Evolutionary conservation across 108 stramenopile genomes (phyloP).

Genomic region (Stephanodiscus triporus): DNA sequence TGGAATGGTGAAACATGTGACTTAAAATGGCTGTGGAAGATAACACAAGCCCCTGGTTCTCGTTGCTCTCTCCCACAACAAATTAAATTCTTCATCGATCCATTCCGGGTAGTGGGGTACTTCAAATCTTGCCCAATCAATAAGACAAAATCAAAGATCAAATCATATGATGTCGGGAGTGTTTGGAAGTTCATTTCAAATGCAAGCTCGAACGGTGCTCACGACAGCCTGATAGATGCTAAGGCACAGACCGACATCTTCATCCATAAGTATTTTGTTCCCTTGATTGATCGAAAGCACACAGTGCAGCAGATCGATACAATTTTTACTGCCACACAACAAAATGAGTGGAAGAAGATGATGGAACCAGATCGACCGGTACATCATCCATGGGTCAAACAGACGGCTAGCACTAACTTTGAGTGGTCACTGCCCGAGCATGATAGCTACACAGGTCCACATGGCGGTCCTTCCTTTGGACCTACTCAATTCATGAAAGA

Average conservation of each 20-base stretch:
- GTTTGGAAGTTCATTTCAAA: not conserved
- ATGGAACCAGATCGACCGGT: slow-evolving; percentile 15
- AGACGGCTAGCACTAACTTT: not conserved
- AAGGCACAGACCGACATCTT: slow-evolving; percentile 13
- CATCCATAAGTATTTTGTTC: slow-evolving; percentile 6
- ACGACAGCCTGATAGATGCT: slow-evolving; percentile 15
- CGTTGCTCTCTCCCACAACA: slow-evolving; percentile 2
- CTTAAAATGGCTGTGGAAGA: slow-evolving; percentile 27
- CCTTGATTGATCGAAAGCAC: slow-evolving; percentile 8
- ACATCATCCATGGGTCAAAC: slow-evolving; percentile 20
- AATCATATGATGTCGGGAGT: not conserved
- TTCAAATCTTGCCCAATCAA: slow-evolving; percentile 14
- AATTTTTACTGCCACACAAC: slow-evolving; percentile 14
- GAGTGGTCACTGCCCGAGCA: slow-evolving; percentile 3
- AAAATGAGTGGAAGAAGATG: slow-evolving; percentile 1
- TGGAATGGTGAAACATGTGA: slow-evolving; percentile 16
- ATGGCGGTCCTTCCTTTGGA: slow-evolving; percentile 7
- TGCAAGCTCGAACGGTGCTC: slow-evolving; percentile 16
- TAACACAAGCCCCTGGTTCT: slow-evolving; percentile 7
- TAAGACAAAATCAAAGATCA: slow-evolving; percentile 1
- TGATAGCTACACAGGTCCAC: slow-evolving; percentile 17
- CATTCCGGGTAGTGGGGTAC: slow-evolving; percentile 2
- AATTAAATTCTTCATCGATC: slow-evolving; percentile 23
- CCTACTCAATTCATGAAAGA: slow-evolving; percentile 10
- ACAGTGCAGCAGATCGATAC: slow-evolving; percentile 2